Base-by-base conservation (phyloP, 352 stramenopile genomes). In the Globisporangium spinosum region DNA sequence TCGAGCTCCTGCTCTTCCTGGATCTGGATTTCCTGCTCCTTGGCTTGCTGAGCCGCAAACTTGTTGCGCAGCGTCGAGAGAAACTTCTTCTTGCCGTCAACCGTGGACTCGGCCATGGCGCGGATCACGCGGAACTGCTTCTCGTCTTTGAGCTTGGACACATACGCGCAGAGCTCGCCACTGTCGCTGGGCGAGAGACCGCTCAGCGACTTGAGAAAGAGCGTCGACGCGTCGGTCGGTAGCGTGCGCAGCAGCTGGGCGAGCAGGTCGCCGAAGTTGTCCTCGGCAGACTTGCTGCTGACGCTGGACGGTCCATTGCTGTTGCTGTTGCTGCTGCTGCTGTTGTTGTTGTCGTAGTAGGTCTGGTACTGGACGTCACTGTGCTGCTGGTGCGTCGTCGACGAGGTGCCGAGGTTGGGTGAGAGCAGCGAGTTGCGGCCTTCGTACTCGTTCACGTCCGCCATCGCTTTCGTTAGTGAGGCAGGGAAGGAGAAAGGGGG, bases 61-160 rank as follows among this genome's bases (percentile, higher is more conserved):
- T 93, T 93, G 58, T 87, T 80, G 58, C 80, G 79, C 55, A 95
- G 64, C 47, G 79, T 87, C 22, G 80, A 45, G 4, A 95, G 71
- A 51, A 93, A 95, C 57, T 86, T 87, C 67, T 90, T 87, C 73
- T 95, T 95, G 60, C 85, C 87, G 10, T 91, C 82, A 0, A 91
- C 69, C 35, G 83, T 87, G 22, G 82, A 85, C 69, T 93, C 85
- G 62, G 83, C 84, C 83, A 95, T 91, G 40, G 87, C 85, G 51
- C 89, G 87, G 65, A 95, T 92, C 64, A 95, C 87, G 40, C 87
- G 87, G 69, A 90, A 95, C 76, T 95, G 85, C 70, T 95, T 95
- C 70, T 91, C 82, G 43, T 87, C 80, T 27, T 87, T 83, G 67
- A 95, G 77, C 54, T 77, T 78, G 58, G 79, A 72, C 55, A 95